Percentiles rank a stretch among this genome's conserved stretches.
These are phyloP conservation scores for Dictyophora rubrovolvata DNA, from an alignment of 768 basidiomycete genomes.

Conservation along the genomic window DNA sequence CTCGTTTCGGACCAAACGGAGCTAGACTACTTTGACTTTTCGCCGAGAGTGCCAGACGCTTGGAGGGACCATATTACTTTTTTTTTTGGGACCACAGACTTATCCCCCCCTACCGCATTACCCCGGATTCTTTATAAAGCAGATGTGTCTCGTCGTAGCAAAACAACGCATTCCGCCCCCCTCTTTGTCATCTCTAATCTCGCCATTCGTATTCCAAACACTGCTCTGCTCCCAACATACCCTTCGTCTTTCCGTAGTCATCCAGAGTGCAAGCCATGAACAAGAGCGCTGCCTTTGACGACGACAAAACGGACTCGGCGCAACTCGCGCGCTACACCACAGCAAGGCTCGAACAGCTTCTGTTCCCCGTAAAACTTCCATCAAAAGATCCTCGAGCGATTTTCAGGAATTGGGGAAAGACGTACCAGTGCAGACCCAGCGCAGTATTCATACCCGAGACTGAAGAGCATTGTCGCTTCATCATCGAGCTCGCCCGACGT, in stretches of 20 bases:
- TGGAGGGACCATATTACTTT: neutral
- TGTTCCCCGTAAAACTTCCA: constrained; percentile 49
- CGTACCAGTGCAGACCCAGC: constrained; percentile 59
- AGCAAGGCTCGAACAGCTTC: constrained; percentile 32
- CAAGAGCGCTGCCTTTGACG: neutral
- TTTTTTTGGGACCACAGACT: neutral
- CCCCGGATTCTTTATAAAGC: neutral
- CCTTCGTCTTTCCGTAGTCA: neutral
- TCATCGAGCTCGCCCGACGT: constrained; percentile 73
- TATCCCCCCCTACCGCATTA: constrained; percentile 1
- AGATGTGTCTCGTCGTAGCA: neutral
- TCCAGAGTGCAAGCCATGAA: neutral
- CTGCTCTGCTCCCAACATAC: neutral
- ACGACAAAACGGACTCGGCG: neutral
- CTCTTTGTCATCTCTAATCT: neutral
- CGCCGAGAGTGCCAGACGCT: neutral
- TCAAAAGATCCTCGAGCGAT: constrained; percentile 25
- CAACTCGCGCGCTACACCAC: neutral
- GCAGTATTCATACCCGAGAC: constrained; percentile 68
- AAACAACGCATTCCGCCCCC: neutral
- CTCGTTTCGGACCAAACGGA: constrained; percentile 7
- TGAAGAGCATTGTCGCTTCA: constrained; percentile 56
- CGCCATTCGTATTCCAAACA: neutral
- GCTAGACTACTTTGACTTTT: neutral
- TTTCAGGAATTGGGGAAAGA: constrained; percentile 84